Base-by-base conservation (phyloP, 306 rosid species). In the Glycine latifolia region DNA sequence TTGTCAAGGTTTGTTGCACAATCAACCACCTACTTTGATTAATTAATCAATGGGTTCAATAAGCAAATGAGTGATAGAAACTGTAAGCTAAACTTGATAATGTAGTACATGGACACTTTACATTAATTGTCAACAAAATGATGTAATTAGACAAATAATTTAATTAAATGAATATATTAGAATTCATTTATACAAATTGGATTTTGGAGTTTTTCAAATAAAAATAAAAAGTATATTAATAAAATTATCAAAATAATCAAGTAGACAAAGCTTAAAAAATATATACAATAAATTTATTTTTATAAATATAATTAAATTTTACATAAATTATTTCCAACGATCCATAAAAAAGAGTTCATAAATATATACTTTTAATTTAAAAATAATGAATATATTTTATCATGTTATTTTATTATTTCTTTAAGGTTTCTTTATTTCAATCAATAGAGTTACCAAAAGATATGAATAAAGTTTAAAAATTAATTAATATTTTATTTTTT, bases 11-110 rank as follows among this genome's bases (percentile, higher is more conserved):
- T 26, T 26, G 31, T 26, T 56, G 60, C 69, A 60, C 15, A 72
- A 63, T 39, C 46, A 56, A 67, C 5, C 66, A 53, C 20, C 69
- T 35, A n/a, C 76, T 26, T 53, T 55, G 6, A 81, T 53, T 65
- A 43, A 17, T 61, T 53, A 52, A 48, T 80, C 20, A 33, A 44
- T 20, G 10, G 16, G 2, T 58, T 59, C 10, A 37, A 73, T 17
- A 41, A 37, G 17, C 31, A 37, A 47, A 35, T 5, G 2, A 58
- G 53, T 70, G 44, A 50, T 13, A 35, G 8, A 39, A 3, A 59
- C 8, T 56, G 15, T 1, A 58, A 58, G 8, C 10, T 16, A 62
- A 80, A 71, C 52, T 31, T 17, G 17, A 63, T 5, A 12, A 12
- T 10, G 41, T 3, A 62, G 31, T 7, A 10, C 5, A 62, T 26